Conservation (phyloP, 305 asterid species). For the Solanum aculeatissimum region DNA sequence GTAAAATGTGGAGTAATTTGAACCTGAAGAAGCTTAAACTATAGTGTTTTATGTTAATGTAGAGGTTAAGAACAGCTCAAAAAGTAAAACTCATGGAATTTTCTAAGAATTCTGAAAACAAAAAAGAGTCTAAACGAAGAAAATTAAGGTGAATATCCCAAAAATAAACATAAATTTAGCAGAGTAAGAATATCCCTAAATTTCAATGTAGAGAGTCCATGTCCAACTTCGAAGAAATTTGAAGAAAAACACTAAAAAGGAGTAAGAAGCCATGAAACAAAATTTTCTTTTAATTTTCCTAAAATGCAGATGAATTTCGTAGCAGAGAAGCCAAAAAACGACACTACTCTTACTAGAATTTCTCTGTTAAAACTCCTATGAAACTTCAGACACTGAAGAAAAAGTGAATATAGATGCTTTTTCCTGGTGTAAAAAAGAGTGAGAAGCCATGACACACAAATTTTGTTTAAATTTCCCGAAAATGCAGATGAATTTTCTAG, state of each 20-base stretch:
- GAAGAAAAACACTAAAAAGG: neutral
- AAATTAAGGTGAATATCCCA: neutral
- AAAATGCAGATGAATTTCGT: constrained; percentile 9
- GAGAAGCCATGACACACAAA: neutral
- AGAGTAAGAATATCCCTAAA: neutral
- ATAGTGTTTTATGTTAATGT: neutral
- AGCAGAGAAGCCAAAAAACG: neutral
- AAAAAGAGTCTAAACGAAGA: neutral
- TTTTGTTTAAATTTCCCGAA: neutral
- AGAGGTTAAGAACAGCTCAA: neutral
- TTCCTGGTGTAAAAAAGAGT: constrained; percentile 12
- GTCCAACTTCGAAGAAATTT: neutral
- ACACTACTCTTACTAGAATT: neutral
- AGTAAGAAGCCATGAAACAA: neutral
- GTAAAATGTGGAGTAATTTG: neutral
- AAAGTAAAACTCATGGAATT: neutral
- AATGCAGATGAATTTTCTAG: neutral
- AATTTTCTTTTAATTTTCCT: neutral
- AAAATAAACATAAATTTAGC: neutral
- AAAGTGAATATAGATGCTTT: neutral
- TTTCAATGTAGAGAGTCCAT: neutral
- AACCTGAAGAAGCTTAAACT: neutral
- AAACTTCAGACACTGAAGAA: neutral
- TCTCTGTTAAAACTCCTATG: neutral
- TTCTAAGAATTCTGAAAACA: neutral